Percentiles rank a stretch among this genome's conserved stretches.
Evolutionary conservation across 768 basidiomycete species (phyloP).

Genomic region (Podaxis sp.): DNA sequence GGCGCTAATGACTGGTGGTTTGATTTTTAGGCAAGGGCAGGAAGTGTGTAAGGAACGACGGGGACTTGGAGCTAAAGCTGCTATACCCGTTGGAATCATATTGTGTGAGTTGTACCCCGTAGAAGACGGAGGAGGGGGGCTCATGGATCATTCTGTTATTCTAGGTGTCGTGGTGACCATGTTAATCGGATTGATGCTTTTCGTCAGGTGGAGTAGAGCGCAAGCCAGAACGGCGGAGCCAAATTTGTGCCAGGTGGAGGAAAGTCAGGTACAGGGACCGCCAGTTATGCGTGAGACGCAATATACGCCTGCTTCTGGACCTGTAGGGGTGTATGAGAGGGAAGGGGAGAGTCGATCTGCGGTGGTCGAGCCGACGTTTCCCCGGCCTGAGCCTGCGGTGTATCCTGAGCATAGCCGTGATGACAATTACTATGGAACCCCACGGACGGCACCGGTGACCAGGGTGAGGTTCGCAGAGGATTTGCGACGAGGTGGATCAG

Average conservation of each 20-base stretch:
- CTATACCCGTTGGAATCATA: neutral
- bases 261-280: conserved; percentile 27
- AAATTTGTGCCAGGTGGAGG: conserved; percentile 24
- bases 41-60: neutral
- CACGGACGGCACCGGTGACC: neutral
- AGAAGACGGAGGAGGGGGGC: neutral
- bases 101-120: neutral
- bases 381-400: conserved; percentile 8
- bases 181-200: conserved; percentile 13
- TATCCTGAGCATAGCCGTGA: neutral
- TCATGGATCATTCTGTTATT: neutral
- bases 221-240: conserved; percentile 15
- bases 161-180: neutral
- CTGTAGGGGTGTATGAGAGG: conserved; percentile 16
- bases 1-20: neutral
- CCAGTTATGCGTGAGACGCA: conserved; percentile 24
- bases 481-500: neutral
- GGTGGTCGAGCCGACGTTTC: conserved; percentile 10
- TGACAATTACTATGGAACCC: neutral
- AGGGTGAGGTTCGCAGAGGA: neutral
- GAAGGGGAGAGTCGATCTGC: neutral
- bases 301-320: conserved; percentile 22
- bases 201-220: conserved; percentile 17
- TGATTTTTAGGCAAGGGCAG: neutral
- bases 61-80: neutral